Evolutionary conservation across 345 rosid genomes (phyloP).

Genomic region (Anastatica hierochuntica): DNA sequence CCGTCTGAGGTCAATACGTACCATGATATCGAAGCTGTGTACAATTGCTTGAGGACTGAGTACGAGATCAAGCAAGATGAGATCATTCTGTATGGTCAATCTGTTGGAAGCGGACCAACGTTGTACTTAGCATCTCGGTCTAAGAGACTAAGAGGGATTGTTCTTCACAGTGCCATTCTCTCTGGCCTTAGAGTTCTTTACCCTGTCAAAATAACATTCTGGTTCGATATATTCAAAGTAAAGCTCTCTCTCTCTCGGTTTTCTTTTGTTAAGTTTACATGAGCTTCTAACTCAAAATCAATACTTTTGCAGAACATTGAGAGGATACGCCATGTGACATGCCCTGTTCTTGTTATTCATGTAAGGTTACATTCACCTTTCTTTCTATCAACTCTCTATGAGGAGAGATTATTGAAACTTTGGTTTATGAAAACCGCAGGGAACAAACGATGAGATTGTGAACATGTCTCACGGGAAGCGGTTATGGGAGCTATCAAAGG

Average conservation of each 20-base stretch:
- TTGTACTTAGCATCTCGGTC: conserved; percentile 63
- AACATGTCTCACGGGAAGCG: conserved; percentile 81
- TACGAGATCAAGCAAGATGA: conserved; percentile 65
- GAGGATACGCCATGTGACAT: conserved; percentile 64
- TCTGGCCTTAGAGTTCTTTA: conserved; percentile 82
- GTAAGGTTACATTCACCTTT: conserved; percentile 34
- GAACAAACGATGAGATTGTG: conserved; percentile 63
- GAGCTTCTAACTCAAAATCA: no score
- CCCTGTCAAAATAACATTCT: conserved; percentile 81
- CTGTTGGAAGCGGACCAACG: conserved; percentile 88
- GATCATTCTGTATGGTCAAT: no score
- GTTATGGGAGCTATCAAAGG: conserved; percentile 63
- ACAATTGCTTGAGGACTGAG: conserved; percentile 64
- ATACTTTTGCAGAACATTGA: conserved; percentile 87
- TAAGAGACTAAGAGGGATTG: conserved; percentile 50
- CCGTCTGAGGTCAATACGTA: conserved; percentile 83
- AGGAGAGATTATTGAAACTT: not conserved
- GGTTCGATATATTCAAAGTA: conserved; percentile 88
- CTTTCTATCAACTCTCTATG: no score
- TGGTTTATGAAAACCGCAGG: conserved; percentile 7
- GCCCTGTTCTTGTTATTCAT: conserved; percentile 74
- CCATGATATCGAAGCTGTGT: conserved; percentile 75
- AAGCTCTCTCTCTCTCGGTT: not conserved
- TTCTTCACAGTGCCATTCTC: conserved; percentile 89
- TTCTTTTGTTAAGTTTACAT: no score